Evolutionary conservation across 2,329 filamentous ascomycete genomes (phyloP).

Genomic region (Beauveria sp.): DNA sequence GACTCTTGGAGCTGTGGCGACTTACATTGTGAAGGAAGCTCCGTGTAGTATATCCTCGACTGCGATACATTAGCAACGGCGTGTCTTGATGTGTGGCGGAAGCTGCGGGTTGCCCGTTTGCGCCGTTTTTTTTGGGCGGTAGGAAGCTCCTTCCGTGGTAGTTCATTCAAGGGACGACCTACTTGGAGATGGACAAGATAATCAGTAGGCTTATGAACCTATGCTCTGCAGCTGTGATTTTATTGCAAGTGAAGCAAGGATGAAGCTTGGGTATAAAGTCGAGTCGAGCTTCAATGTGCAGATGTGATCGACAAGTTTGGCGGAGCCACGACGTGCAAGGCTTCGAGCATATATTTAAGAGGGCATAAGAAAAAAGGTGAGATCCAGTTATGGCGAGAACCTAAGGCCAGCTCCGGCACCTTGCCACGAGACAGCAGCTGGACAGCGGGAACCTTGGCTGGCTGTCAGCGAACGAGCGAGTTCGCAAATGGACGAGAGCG

Average conservation of each 20-base stretch:
- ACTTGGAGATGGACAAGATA: neutral
- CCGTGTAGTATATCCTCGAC: too few relatives aligned
- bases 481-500: neutral
- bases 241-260: neutral
- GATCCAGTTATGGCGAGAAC: constrained; percentile 4
- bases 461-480: neutral
- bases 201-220: neutral
- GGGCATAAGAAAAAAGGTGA: neutral
- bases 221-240: neutral
- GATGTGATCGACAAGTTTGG: constrained; percentile 8
- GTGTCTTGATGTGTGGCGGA: neutral
- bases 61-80: neutral
- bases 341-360: constrained; percentile 4
- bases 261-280: neutral
- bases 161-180: neutral
- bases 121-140: neutral
- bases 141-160: neutral
- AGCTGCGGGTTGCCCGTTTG: neutral
- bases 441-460: neutral
- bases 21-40: constrained; percentile 6
- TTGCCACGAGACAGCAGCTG: neutral
- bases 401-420: neutral
- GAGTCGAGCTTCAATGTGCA: constrained; percentile 6
- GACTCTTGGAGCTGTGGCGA: neutral
- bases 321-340: constrained; percentile 4